Base-by-base conservation (phyloP, 2,329 filamentous ascomycete genomes). In the Xylaria sp. region DNA sequence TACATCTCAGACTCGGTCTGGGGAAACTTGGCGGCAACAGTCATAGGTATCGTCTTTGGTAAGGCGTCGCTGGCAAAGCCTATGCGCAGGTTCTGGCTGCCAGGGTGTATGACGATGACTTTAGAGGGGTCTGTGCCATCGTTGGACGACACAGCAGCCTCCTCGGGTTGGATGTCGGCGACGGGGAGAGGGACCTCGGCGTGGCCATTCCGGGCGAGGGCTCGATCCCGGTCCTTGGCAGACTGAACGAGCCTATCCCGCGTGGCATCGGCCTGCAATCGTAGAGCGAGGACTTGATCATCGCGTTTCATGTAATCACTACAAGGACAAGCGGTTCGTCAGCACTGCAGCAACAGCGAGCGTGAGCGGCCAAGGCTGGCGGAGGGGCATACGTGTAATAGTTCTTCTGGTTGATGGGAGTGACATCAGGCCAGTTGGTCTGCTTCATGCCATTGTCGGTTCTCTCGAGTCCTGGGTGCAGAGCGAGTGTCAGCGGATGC, bases 361-460 rank as follows among this genome's bases (percentile, higher is more conserved):
- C 3, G n/a, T 11, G 2, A 31, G 22, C 44, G 47, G 17, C 27
- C 17, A n/a, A 10, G 27, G 17, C 17, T n/a, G 20, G 27, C 4
- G 5, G 45, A 3, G 11, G 20, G 42, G 56, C 89, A 68, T 85
- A 96, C 93, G 94, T 97, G 79, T 97, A 97, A 81, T 99, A 99
- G 80, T 99, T 99, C 84, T 99, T 99, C 80, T 99, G 96, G 78
- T 99, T 99, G 81, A 99, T 99, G 75, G 96, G 93, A 49, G 88
- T 86, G 65, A 97, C 90, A 76, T 96, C 91, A 10, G 96, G 95
- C 95, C 96, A 99, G 79, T 87, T 96, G 54, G 94, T 92, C 77
- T 96, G 88, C 77, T 94, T 96, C 91, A 99, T 95, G 81, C 95
- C 94, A 87, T 99, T 99, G 84, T 99, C 96, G 67, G 96, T 98